Conservation (phyloP, 257 asterid genomes). For the Salvia miltiorrhiza region DNA sequence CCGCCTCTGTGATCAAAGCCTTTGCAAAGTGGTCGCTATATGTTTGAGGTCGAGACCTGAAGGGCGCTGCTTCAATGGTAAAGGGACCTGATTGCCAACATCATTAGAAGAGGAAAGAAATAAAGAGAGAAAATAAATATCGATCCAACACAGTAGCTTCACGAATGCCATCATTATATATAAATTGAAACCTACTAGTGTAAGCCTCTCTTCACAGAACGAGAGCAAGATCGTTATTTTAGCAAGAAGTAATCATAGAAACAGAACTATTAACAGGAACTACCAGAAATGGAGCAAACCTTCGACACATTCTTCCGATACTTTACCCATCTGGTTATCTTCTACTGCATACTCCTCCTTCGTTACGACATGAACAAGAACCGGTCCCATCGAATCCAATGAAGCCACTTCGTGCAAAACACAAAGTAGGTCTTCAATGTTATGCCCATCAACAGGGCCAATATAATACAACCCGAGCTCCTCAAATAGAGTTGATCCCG, state of each 20-base stretch:
- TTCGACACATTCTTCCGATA: slow-evolving; percentile 24
- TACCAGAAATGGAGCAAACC: slow-evolving; percentile 31
- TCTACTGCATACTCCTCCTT: slow-evolving; percentile 43
- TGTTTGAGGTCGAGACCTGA: slow-evolving; percentile 39
- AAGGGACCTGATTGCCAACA: slow-evolving; percentile 33
- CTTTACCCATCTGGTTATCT: slow-evolving; percentile 24
- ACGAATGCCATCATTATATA: neutral
- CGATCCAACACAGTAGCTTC: neutral
- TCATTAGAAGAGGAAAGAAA: slow-evolving; percentile 7
- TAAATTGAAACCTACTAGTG: neutral
- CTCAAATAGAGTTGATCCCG: slow-evolving; percentile 90
- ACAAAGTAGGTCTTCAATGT: slow-evolving; percentile 79
- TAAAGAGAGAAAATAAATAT: slow-evolving; percentile 11
- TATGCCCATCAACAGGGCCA: slow-evolving; percentile 94
- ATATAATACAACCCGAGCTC: slow-evolving; percentile 94
- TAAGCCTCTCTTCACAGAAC: neutral
- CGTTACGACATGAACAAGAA: slow-evolving; percentile 80
- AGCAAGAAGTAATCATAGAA: neutral
- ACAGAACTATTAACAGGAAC: neutral
- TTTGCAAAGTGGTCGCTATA: slow-evolving; percentile 65
- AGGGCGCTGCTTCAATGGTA: slow-evolving; percentile 21
- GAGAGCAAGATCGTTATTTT: neutral
- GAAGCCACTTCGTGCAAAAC: slow-evolving; percentile 82
- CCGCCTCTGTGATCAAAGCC: slow-evolving; percentile 62
- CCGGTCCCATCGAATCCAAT: slow-evolving; percentile 88